A percentile compares a stretch with the other conserved stretches of the same genome.
Evolutionary conservation across 352 stramenopile genomes (phyloP).

Genomic region (Blastocystis sp.): DNA sequence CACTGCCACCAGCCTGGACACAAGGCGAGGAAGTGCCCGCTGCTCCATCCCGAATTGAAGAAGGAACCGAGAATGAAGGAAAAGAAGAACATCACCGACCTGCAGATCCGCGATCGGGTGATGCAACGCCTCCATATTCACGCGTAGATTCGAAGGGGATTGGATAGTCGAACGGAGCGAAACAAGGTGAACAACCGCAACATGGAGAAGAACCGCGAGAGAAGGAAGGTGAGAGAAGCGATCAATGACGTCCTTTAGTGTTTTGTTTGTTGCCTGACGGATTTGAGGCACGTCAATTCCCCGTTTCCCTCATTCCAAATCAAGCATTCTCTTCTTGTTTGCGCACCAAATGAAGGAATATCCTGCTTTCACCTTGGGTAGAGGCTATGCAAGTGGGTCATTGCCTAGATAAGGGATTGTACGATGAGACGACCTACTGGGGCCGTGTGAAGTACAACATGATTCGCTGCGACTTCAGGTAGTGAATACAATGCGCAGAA

Average conservation of each 20-base stretch:
- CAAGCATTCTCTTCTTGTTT: neutral
- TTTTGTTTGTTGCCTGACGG: constrained; percentile 34
- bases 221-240: constrained; percentile 58
- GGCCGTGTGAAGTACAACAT: constrained; percentile 70
- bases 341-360: neutral
- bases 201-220: constrained; percentile 65
- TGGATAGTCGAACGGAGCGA: constrained; percentile 51
- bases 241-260: constrained; percentile 60
- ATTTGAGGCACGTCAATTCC: too few species aligned
- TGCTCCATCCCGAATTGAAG: constrained; percentile 63
- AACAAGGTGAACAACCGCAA: constrained; percentile 62
- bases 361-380: neutral
- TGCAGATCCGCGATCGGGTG: constrained; percentile 57
- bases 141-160: constrained; percentile 61
- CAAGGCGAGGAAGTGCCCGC: constrained; percentile 50
- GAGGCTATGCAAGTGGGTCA: too few species aligned
- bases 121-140: neutral
- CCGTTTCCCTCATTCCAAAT: too few species aligned
- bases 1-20: constrained; percentile 59
- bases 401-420: constrained; percentile 47
- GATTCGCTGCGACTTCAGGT: constrained; percentile 56
- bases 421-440: constrained; percentile 68
- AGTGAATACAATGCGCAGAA: neutral
- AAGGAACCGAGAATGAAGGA: constrained; percentile 63
- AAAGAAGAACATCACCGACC: constrained; percentile 60